Base-by-base conservation (phyloP, 176 grass and related monocot genomes). In the Carex littledalei region DNA sequence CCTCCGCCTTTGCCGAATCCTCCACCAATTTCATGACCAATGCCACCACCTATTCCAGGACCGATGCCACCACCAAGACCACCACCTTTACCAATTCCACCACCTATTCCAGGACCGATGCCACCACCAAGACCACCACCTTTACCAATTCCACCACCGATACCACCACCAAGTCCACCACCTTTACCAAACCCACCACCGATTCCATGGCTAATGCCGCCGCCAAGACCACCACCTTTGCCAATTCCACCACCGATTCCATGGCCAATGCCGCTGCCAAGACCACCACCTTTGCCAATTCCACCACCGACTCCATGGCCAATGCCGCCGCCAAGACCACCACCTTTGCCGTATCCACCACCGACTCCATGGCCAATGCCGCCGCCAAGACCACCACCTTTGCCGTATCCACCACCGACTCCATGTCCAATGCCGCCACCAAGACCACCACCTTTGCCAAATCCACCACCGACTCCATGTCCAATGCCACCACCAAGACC, bases 341-440 rank as follows among this genome's bases (percentile, higher is more conserved):
- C 81, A 12, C 71, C 84, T 6, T 72, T 80, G 8, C 85, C 81
- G 5, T 79, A 35, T 1, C 88, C 88, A n/a, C 84, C 62, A 45
- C 43, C 43, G 43, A 45, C 8, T 45, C 43, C 43, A 45, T 45
- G 43, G 1, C 35, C 35, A 37, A 37, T 43, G 39, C 39, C 39
- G 5, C 39, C 39, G 13, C 84, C 88, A 3, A 61, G 55, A 15
- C 85, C 88, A 70, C 71, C 81, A 1, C 88, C 88, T n/a, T 64
- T 82, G 0, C 84, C 87, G 0, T 55, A 62, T 0, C 90, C 89
- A 5, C 62, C 68, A 11, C 89, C 83, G 0, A 91, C 5, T 0
- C 81, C 89, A 55, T 73, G 20, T 0, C 79, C 84, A 0, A 70
- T 50, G 0, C 83, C 86, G 0, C 86, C 58, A 0, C 82, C 90